Percentiles rank a stretch among this genome's conserved stretches.
Conservation (phyloP, 352 stramenopile genomes). For the Pythium oligandrum region DNA sequence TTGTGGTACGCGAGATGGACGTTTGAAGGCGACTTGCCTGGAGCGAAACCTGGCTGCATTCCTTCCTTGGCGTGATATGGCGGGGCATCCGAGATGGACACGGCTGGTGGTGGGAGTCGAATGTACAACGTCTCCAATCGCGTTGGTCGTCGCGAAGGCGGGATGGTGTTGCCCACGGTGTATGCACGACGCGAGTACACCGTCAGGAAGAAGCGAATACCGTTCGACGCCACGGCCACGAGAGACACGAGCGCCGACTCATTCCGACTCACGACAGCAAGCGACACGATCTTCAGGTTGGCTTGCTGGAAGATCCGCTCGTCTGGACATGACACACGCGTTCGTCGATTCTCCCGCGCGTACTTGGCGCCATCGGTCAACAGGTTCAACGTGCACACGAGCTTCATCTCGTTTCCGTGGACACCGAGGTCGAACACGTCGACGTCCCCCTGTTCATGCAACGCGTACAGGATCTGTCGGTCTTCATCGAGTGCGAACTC, state of each 20-base stretch:
- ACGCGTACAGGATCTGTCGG: constrained; percentile 88
- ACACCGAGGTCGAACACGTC: constrained; percentile 69
- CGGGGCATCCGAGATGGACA: constrained; percentile 62
- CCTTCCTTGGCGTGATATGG: constrained; percentile 85
- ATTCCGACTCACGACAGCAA: constrained; percentile 54
- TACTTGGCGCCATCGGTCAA: constrained; percentile 73
- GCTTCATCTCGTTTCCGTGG: constrained; percentile 46
- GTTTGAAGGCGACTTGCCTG: constrained; percentile 71
- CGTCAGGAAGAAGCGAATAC: constrained; percentile 93
- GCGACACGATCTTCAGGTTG: constrained; percentile 64
- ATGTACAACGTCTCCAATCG: constrained; percentile 78
- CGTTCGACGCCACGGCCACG: constrained; percentile 90
- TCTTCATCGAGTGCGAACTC: constrained; percentile 87
- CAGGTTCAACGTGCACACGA: constrained; percentile 67
- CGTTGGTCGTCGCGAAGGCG: constrained; percentile 48
- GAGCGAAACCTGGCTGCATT: constrained; percentile 76
- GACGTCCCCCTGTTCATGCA: constrained; percentile 79
- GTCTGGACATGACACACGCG: constrained; percentile 76
- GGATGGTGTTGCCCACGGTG: constrained; percentile 31
- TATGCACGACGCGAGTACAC: constrained; percentile 70
- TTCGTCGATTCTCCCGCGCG: constrained; percentile 76
- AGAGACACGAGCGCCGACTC: constrained; percentile 87
- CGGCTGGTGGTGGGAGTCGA: constrained; percentile 66
- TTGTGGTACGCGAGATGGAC: constrained; percentile 78
- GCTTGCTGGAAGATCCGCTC: constrained; percentile 70